Base-by-base conservation (phyloP, 2,329 filamentous ascomycete species). In the Aspergillus ustus region DNA sequence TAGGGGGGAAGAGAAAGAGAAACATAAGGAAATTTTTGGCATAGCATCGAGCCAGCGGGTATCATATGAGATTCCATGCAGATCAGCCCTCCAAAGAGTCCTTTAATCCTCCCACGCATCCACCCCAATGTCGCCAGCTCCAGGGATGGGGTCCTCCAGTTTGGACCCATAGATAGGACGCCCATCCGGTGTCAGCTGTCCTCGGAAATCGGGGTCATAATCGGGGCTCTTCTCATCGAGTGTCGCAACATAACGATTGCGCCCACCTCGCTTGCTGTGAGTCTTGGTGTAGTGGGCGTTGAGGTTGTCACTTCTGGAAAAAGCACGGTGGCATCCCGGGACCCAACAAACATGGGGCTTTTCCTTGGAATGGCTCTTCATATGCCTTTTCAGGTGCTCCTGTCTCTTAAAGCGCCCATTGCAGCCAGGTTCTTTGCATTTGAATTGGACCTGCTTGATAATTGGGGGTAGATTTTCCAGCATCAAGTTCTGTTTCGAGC, bases 381-480 rank as follows among this genome's bases (percentile, higher is more conserved):
- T 78, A 66, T 84, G 82, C 11, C 81, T 72, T 70, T 82, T 82
- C 19, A 83, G 70, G 60, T 83, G 81, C 63, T 83, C 81, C 62
- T 81, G 79, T 52, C 82, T 70, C 71, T 81, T 80, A 68, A 84
- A 84, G 5, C 76, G 76, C 7, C 77, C 77, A 58, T 75, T 75
- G 66, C 81, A 82, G 7, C 77, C 78, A 2, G 75, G 73, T 51
- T 77, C 74, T 45, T 75, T 73, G 72, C 81, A 78, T 64, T 75
- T 73, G 66, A 80, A 77, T 37, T 77, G 75, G 2, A 81, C 73
- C 69, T 78, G 73, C 53, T 76, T 76, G 49, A 78, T 78, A 48
- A 77, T 74, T 0, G 74, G 66, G 0, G 77, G 76, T 3, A 78
- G 60, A 53, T 74, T 76, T 54, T 78, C 76, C 17, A 78, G 62